Evolutionary conservation across 441 rosid species (phyloP).

Genomic region (Rhodomyrtus psidioides): DNA sequence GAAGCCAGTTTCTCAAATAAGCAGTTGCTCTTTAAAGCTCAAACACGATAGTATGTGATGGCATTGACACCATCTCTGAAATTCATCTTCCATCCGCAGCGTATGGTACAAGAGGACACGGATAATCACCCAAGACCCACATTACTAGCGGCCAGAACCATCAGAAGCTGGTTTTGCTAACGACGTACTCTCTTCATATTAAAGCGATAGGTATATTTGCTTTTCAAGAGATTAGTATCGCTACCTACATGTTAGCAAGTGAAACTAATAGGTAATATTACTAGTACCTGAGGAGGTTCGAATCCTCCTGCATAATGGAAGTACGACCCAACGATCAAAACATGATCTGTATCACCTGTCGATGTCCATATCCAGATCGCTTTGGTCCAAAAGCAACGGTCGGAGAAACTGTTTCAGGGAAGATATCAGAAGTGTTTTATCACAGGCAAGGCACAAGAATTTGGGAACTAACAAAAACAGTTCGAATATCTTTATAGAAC

Average conservation of each 20-base stretch:
- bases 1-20: not conserved
- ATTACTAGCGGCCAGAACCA: not conserved
- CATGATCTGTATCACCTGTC: conserved; percentile 78
- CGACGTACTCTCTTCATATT: not conserved
- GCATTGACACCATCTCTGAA: not conserved
- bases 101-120: not conserved
- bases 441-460: not conserved
- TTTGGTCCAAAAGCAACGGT: conserved; percentile 89
- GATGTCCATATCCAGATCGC: conserved; percentile 93
- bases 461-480: not conserved
- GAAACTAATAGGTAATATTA: not conserved
- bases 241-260: not conserved
- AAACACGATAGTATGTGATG: not conserved
- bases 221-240: not conserved
- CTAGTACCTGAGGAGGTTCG: conserved; percentile 75
- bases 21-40: not conserved
- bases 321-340: conserved; percentile 80
- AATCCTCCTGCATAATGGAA: conserved; percentile 91
- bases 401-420: conserved; percentile 53
- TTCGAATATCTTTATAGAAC: not conserved
- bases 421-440: not conserved
- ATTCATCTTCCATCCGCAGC: not conserved
- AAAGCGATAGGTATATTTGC: not conserved
- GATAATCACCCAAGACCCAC: not conserved
- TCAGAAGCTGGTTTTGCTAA: not conserved